A percentile compares a stretch with the other conserved stretches of the same genome.
Evolutionary conservation across 192 early-diverging fungal genomes (phyloP).

Genomic region (Pecoramyces ruminantium): DNA sequence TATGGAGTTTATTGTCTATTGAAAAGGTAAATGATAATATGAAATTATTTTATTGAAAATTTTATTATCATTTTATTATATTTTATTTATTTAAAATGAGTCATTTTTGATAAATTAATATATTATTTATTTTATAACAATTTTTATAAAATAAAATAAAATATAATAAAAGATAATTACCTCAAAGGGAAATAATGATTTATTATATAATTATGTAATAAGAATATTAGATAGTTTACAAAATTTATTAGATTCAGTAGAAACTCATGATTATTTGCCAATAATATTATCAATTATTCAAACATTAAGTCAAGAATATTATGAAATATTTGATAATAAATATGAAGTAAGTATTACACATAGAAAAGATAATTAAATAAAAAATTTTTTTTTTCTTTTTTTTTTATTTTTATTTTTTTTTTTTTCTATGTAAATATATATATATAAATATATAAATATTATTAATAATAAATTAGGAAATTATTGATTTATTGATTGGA

Average conservation of each 20-base stretch:
- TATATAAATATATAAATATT: too few relatives aligned
- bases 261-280: background rate
- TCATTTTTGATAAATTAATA: too few relatives aligned
- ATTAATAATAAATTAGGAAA: background rate
- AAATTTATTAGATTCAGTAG: background rate
- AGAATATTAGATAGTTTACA: background rate
- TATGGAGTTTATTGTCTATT: background rate
- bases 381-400: too few relatives aligned
- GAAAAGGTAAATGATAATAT: background rate
- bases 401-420: too few relatives aligned
- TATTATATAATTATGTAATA: background rate
- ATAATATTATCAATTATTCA: background rate
- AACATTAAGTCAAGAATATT: background rate
- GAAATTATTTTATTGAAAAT: too few relatives aligned
- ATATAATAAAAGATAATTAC: background rate
- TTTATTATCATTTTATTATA: too few relatives aligned
- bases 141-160: too few relatives aligned
- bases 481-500: background rate
- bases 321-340: background rate
- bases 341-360: background rate
- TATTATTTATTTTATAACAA: too few relatives aligned
- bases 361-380: too few relatives aligned
- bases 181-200: background rate
- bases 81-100: too few relatives aligned
- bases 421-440: too few relatives aligned